These are phyloP conservation scores for Naganishia albida DNA, from an alignment of 1,284 basidiomycete genomes.

Conservation along the genomic window DNA sequence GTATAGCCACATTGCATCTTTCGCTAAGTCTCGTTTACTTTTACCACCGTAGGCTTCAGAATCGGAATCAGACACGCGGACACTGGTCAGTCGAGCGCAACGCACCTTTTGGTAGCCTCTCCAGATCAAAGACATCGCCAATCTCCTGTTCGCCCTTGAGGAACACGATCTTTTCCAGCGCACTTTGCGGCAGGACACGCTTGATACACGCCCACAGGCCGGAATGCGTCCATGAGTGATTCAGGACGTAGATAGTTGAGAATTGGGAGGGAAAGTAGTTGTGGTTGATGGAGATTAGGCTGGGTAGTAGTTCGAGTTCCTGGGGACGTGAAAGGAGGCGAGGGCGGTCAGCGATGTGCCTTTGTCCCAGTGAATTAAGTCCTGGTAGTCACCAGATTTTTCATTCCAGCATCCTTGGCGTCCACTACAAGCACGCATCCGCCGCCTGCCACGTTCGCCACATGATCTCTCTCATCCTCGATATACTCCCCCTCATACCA, in stretches of 20 bases:
- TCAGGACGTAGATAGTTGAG: conserved; percentile 54
- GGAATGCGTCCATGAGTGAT: conserved; percentile 58
- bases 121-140: conserved; percentile 43
- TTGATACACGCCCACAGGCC: conserved; percentile 58
- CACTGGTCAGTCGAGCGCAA: background rate
- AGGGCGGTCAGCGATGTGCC: background rate
- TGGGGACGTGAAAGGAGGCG: conserved; percentile 50
- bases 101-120: conserved; percentile 41
- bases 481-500: conserved; percentile 35
- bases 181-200: conserved; percentile 54
- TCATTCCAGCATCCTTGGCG: conserved; percentile 48
- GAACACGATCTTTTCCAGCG: conserved; percentile 56
- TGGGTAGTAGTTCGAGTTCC: conserved; percentile 78
- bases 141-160: conserved; percentile 38
- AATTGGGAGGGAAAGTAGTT: conserved; percentile 60
- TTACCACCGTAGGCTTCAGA: conserved; percentile 29
- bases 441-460: conserved; percentile 40
- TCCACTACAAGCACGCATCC: conserved; percentile 50
- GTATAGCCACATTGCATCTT: conserved; percentile 24
- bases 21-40: conserved; percentile 5
- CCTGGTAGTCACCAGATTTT: conserved; percentile 47
- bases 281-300: conserved; percentile 79
- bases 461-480: conserved; percentile 1
- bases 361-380: background rate
- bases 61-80: conserved; percentile 2